Percentiles rank a stretch among this genome's conserved stretches.
Conservation (phyloP, 345 rosid genomes). For the Eucalyptus viminalis region DNA sequence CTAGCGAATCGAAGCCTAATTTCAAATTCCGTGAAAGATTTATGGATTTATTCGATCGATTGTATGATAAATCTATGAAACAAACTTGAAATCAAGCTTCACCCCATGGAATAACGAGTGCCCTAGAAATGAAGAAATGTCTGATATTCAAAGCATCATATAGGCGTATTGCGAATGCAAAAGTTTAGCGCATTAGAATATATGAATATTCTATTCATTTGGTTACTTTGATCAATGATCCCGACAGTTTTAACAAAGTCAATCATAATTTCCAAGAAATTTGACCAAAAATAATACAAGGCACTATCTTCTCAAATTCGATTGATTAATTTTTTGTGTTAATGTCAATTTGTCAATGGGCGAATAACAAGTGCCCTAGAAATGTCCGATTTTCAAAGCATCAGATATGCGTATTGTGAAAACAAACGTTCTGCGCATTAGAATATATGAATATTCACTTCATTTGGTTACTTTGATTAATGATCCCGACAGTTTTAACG, state of each 20-base stretch:
- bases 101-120: background rate
- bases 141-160: background rate
- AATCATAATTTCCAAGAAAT: background rate
- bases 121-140: background rate
- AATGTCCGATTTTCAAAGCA: background rate
- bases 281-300: background rate
- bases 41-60: background rate
- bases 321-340: background rate
- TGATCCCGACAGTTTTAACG: background rate
- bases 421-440: accelerated
- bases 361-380: background rate
- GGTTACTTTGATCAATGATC: background rate
- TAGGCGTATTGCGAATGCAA: background rate
- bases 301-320: background rate
- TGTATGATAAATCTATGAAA: background rate
- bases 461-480: background rate
- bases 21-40: background rate
- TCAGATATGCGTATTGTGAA: background rate
- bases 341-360: background rate
- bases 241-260: background rate
- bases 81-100: background rate
- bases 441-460: background rate
- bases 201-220: background rate
- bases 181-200: accelerated
- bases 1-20: background rate